Evolutionary conservation across 179 eudicot genomes (phyloP).

Genomic region (Actinidia chinensis): DNA sequence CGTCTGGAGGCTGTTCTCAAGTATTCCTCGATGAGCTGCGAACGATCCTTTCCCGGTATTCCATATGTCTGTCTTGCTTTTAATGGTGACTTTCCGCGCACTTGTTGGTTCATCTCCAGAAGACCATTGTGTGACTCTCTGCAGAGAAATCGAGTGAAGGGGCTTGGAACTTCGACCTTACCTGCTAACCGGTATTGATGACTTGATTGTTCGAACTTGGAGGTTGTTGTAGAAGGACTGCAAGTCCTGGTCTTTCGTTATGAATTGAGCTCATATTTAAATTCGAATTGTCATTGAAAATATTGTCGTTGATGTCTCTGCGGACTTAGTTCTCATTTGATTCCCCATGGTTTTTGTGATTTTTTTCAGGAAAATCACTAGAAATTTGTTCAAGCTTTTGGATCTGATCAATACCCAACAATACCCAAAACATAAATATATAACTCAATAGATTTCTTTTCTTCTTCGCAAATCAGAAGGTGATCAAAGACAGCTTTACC

Average conservation of each 20-base stretch:
- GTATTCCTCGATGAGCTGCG: slow-evolving; percentile 94
- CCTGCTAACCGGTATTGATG: slow-evolving; percentile 66
- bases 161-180: slow-evolving; percentile 83
- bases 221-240: slow-evolving; percentile 64
- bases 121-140: slow-evolving; percentile 86
- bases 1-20: slow-evolving; percentile 89
- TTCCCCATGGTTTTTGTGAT: no score
- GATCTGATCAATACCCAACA: no score
- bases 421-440: no score
- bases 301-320: slow-evolving; percentile 27
- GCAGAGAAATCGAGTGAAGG: slow-evolving; percentile 77
- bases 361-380: no score
- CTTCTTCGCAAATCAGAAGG: no score
- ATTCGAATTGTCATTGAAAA: slow-evolving; percentile 43
- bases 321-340: no score
- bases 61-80: slow-evolving; percentile 97
- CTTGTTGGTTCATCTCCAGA: slow-evolving; percentile 94
- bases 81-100: slow-evolving; percentile 86
- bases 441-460: no score
- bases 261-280: slow-evolving; percentile 55
- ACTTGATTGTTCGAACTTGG: slow-evolving; percentile 72
- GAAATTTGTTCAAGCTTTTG: no score
- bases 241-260: slow-evolving; percentile 74
- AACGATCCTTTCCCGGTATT: slow-evolving; percentile 84
- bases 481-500: no score